These are phyloP conservation scores for Lumnitzera littorea DNA, from an alignment of 345 rosid genomes.

Conservation along the genomic window DNA sequence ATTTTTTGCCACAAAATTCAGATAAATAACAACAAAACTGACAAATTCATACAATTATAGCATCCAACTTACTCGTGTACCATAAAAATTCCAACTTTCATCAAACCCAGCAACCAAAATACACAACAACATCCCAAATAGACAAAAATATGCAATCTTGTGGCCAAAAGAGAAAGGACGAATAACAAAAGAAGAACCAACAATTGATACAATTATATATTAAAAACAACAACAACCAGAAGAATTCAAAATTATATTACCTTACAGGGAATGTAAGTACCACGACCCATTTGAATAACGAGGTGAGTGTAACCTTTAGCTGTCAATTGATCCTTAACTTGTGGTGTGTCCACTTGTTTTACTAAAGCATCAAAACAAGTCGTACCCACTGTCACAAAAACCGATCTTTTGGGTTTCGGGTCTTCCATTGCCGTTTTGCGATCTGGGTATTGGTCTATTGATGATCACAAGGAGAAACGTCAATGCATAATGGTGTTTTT, in stretches of 20 bases:
- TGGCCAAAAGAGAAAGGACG: background rate
- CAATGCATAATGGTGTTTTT: no score
- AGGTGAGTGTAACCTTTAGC: conserved; percentile 74
- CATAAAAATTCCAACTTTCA: no score
- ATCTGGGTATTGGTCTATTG: no score
- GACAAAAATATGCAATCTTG: background rate
- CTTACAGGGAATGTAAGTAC: conserved; percentile 55
- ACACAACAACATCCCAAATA: no score
- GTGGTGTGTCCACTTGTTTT: conserved; percentile 41
- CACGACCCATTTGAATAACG: conserved; percentile 84
- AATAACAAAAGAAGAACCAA: no score
- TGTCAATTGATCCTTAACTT: conserved; percentile 46
- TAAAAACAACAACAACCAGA: background rate
- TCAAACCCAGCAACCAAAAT: no score
- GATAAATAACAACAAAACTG: background rate
- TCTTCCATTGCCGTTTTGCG: conserved; percentile 1
- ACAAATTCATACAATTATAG: background rate
- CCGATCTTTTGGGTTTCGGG: conserved; percentile 29
- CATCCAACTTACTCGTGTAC: no score
- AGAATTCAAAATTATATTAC: conserved; percentile 16
- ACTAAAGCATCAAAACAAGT: conserved; percentile 83
- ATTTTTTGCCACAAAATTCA: background rate
- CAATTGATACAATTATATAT: background rate
- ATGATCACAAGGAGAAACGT: no score
- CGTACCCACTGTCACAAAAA: conserved; percentile 87